These are phyloP conservation scores for Oxytropis ochrocephala DNA, from an alignment of 306 rosid genomes.

Conservation along the genomic window DNA sequence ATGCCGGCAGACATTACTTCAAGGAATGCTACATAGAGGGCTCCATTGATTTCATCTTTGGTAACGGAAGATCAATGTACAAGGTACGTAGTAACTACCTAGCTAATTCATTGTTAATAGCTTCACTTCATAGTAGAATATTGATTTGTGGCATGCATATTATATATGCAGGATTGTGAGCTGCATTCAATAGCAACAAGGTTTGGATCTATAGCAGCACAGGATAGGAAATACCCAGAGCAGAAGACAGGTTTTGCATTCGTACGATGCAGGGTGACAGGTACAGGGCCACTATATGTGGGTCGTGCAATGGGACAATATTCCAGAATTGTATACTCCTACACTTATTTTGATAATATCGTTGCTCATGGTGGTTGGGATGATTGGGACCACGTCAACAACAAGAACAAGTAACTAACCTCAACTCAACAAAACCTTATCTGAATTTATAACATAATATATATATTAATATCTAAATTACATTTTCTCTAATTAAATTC, in stretches of 20 bases:
- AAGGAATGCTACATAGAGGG: constrained; percentile 87
- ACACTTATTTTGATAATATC: constrained; percentile 60
- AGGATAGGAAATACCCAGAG: constrained; percentile 35
- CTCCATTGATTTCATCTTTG: constrained; percentile 87
- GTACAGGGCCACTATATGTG: constrained; percentile 67
- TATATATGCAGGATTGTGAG: constrained; percentile 74
- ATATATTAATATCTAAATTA: no score
- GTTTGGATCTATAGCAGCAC: constrained; percentile 89
- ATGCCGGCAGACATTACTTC: constrained; percentile 93
- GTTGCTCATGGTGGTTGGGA: constrained; percentile 85
- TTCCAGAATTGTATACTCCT: constrained; percentile 64
- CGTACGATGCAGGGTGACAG: constrained; percentile 61
- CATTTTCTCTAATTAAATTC: no score
- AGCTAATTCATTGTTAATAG: not conserved
- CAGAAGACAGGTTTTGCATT: constrained; percentile 86
- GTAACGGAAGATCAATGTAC: constrained; percentile 90
- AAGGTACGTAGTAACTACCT: no score
- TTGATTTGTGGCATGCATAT: constrained; percentile 1
- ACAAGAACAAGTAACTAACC: constrained; percentile 42
- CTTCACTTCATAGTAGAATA: not conserved
- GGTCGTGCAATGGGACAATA: constrained; percentile 83
- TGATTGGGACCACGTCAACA: constrained; percentile 55
- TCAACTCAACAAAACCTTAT: no score
- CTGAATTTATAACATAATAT: no score
- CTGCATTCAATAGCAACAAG: constrained; percentile 68